Conservation (phyloP, 192 early-diverging fungal genomes). For the Backusella parvicylindrica region DNA sequence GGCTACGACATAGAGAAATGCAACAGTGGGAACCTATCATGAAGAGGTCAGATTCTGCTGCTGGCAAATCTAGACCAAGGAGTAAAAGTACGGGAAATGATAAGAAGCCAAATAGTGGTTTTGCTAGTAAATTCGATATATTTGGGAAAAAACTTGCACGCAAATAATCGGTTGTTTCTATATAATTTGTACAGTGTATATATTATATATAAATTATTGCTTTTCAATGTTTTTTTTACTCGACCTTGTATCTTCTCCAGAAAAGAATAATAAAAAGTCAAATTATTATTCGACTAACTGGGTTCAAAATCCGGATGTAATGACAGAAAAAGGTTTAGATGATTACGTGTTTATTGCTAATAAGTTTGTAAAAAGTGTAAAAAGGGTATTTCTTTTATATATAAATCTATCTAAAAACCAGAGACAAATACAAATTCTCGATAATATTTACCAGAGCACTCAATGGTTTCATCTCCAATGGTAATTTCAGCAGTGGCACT, state of each 20-base stretch:
- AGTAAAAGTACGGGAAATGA: not conserved
- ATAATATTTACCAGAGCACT: slow-evolving; percentile 67
- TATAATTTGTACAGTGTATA: not conserved
- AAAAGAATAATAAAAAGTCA: not conserved
- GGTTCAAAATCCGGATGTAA: not conserved
- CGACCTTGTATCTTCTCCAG: not conserved
- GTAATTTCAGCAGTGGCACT: slow-evolving; percentile 68
- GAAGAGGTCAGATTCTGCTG: not conserved
- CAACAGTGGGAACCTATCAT: not conserved
- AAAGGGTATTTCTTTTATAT: not conserved
- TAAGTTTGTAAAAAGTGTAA: not conserved
- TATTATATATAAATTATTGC: not conserved
- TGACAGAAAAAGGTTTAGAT: not conserved
- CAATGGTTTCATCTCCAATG: slow-evolving; percentile 62
- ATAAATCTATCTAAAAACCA: slow-evolving; percentile 26
- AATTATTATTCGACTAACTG: not conserved
- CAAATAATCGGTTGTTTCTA: not conserved
- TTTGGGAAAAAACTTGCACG: not conserved
- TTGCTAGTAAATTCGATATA: not conserved
- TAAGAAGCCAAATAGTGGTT: not conserved
- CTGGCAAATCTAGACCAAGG: not conserved
- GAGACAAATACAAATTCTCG: slow-evolving; percentile 78
- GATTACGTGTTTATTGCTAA: not conserved
- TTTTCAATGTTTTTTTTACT: not conserved
- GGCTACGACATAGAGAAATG: not conserved